A percentile compares a stretch with the other conserved stretches of the same genome.
These are phyloP conservation scores for Hura crepitans DNA, from an alignment of 441 rosid species.

Conservation along the genomic window DNA sequence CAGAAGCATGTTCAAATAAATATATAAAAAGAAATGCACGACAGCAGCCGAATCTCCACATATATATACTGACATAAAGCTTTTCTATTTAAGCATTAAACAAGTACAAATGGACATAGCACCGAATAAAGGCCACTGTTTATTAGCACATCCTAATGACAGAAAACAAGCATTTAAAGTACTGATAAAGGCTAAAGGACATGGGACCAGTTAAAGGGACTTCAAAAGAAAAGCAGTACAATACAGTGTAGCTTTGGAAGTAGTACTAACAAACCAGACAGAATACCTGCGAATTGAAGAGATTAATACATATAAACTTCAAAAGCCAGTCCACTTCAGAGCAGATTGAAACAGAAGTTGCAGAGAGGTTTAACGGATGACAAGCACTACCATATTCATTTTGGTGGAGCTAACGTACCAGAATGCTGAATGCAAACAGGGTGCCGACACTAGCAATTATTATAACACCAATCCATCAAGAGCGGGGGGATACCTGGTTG, in stretches of 20 bases:
- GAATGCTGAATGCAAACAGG: slow-evolving; percentile 7
- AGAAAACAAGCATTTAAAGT: slow-evolving; percentile 8
- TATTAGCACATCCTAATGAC: background rate
- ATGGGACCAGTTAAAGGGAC: background rate
- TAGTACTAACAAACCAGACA: slow-evolving; percentile 12
- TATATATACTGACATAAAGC: background rate
- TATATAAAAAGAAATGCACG: background rate
- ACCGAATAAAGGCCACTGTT: slow-evolving; percentile 5
- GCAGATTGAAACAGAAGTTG: background rate
- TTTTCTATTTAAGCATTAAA: background rate
- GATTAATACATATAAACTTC: slow-evolving; percentile 10
- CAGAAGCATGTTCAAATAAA: slow-evolving; percentile 5
- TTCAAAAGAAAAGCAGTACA: slow-evolving; percentile 9
- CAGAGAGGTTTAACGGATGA: slow-evolving; percentile 11
- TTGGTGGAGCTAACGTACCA: background rate
- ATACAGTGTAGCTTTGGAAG: slow-evolving; percentile 15
- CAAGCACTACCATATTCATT: background rate
- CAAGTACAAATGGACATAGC: slow-evolving; percentile 12
- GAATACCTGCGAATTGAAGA: slow-evolving; percentile 20
- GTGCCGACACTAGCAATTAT: slow-evolving; percentile 14
- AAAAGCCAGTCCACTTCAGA: slow-evolving; percentile 3
- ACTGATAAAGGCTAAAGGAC: slow-evolving; percentile 7
- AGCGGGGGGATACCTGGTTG: slow-evolving; percentile 10
- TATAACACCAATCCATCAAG: slow-evolving; percentile 26
- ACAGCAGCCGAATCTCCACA: slow-evolving; percentile 3